These are phyloP conservation scores for Fomitopsis pinicola DNA, from an alignment of 1,284 basidiomycete genomes.

Conservation along the genomic window DNA sequence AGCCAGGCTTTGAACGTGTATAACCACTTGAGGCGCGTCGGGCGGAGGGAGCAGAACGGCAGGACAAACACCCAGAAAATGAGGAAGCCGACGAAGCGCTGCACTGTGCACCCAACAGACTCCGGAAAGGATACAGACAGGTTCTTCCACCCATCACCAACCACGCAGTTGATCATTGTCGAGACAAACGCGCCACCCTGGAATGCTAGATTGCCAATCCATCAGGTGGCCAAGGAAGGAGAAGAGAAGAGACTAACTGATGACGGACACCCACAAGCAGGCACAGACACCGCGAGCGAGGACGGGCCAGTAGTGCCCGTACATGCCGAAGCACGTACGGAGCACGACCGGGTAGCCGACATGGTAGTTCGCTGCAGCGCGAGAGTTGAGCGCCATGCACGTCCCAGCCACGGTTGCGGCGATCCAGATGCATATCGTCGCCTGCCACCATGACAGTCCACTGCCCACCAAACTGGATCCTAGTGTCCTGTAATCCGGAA, in stretches of 20 bases:
- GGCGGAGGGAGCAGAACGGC: constrained; percentile 43
- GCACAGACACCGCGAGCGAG: constrained; percentile 40
- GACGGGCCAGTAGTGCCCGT: constrained; percentile 37
- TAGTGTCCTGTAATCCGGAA: constrained; percentile 12
- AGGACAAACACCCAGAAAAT: constrained; percentile 37
- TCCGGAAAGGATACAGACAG: constrained; percentile 35
- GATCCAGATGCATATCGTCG: constrained; percentile 27
- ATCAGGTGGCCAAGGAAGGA: neutral
- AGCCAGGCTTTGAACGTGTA: constrained; percentile 40
- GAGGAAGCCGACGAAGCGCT: constrained; percentile 20
- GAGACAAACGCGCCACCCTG: constrained; percentile 21
- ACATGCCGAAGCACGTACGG: constrained; percentile 42
- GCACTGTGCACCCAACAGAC: constrained; percentile 33
- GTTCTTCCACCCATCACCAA: constrained; percentile 37
- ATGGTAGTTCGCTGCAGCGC: constrained; percentile 39
- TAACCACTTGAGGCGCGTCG: constrained; percentile 38
- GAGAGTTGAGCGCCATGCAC: constrained; percentile 31
- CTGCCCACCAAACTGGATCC: constrained; percentile 24
- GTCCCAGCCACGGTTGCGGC: constrained; percentile 23
- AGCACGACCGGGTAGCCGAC: constrained; percentile 43
- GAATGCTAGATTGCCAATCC: constrained; percentile 21
- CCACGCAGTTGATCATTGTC: constrained; percentile 34
- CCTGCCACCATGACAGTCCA: constrained; percentile 31
- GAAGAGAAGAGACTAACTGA: constrained; percentile 10
- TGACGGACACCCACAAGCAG: constrained; percentile 38